Evolutionary conservation across 1,284 basidiomycete genomes (phyloP), one percentile per base, ranked within the genome.

Genomic region (Singerocomus inundabilis): DNA sequence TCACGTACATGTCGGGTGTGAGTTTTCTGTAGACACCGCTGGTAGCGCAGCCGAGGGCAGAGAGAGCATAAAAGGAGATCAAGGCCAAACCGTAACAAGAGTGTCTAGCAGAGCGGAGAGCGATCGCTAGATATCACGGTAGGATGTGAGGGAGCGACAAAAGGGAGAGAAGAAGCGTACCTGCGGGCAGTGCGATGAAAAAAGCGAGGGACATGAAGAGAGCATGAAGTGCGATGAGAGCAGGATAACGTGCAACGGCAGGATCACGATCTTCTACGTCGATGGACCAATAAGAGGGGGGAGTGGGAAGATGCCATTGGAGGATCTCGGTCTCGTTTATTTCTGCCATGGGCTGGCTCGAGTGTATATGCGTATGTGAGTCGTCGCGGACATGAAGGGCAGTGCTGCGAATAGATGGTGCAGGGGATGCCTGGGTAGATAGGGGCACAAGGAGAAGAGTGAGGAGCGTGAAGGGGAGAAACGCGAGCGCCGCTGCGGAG

Each of bases 221-320:
- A 21, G 73, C 78, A 66, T 93, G 90, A 3, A 80, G 66, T 35
- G 76, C 72, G 71, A 92, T 88, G 43, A 91, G 69, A 11, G 76
- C 76, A 18, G 84, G 82, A 63, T 85, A 78, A 35, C 80, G 74
- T 25, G 70, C 58, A 38, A 74, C 68, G 13, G 68, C 66, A 11
- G 72, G 66, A 48, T 75, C 74, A 4, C 66, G 68, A 47, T 80
- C 75, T 35, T 85, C 81, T 58, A 82, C 78, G 63, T 91, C 89
- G 56, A 87, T 79, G 7, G 85, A 82, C 69, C 82, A 91, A 64
- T 91, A 93, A 4, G 89, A 91, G 0, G 84, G 80, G 0, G 86
- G 85, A 0, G 85, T 88, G 0, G 83, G 81, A 2, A 71, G 64
- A 63, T 91, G 89, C 52, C 72, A 70, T 57, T 80, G 64, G 18